These are phyloP conservation scores for Puccinia polysora DNA, from an alignment of 1,284 basidiomycete genomes.

Conservation along the genomic window DNA sequence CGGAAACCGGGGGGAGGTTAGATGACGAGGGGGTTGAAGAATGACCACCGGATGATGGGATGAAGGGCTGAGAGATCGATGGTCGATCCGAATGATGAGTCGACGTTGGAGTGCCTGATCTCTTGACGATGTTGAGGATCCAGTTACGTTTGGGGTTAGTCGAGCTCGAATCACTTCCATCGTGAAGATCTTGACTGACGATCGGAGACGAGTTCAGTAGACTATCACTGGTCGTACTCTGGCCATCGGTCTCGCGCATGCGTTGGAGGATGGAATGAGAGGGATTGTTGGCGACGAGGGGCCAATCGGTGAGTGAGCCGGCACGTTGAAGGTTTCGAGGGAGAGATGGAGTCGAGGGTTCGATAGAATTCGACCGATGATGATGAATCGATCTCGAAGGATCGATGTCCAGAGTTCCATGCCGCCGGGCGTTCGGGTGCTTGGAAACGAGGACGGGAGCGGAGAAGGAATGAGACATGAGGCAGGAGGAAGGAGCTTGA, in stretches of 20 bases:
- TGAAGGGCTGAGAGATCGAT: not conserved
- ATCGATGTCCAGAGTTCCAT: not conserved
- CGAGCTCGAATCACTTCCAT: not conserved
- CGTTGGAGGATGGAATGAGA: constrained; percentile 12
- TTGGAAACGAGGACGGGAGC: no score
- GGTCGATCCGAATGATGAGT: not conserved
- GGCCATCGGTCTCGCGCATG: constrained; percentile 4
- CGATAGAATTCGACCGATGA: constrained; percentile 11
- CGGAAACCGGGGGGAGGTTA: not conserved
- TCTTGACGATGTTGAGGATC: constrained; percentile 8
- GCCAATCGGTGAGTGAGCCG: constrained; percentile 17
- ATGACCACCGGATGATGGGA: not conserved
- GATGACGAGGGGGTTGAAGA: not conserved
- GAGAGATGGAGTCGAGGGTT: constrained; percentile 9
- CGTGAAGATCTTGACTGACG: not conserved
- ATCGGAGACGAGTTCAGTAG: not conserved
- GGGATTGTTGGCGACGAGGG: not conserved
- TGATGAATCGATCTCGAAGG: not conserved
- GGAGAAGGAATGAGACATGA: no score
- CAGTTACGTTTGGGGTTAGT: constrained; percentile 1
- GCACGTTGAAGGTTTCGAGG: constrained; percentile 27
- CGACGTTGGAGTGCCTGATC: not conserved
- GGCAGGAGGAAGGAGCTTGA: no score
- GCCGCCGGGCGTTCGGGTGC: no score
- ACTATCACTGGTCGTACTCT: not conserved